These are phyloP conservation scores for Botryosphaeria dothidea DNA, from an alignment of 2,329 filamentous ascomycete species.

Conservation along the genomic window DNA sequence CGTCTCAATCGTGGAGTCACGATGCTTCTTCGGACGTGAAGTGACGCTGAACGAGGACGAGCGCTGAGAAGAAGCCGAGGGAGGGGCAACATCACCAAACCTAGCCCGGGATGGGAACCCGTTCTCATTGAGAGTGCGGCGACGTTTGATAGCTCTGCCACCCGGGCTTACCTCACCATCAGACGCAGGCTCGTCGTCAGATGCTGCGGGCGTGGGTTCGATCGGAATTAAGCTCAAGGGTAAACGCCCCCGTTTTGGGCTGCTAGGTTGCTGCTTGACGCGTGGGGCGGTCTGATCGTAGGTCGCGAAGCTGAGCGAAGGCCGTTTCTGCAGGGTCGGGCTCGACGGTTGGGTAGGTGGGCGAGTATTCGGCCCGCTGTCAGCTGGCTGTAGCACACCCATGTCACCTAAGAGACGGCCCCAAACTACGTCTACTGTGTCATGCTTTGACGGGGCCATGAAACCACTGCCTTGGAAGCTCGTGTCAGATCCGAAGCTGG, in stretches of 20 bases:
- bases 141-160: constrained; percentile 8
- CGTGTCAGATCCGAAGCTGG: constrained; percentile 17
- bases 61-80: constrained; percentile 3
- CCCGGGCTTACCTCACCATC: constrained; percentile 13
- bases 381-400: background rate
- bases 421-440: constrained; percentile 29
- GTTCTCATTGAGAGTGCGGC: constrained; percentile 14
- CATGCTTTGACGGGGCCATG: constrained; percentile 23
- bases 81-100: background rate
- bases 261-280: constrained; percentile 7
- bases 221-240: constrained; percentile 1
- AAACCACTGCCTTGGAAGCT: constrained; percentile 8
- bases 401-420: constrained; percentile 26
- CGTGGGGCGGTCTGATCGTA: background rate
- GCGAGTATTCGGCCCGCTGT: background rate
- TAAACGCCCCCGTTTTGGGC: background rate
- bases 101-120: background rate
- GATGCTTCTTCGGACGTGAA: constrained; percentile 27
- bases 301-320: background rate
- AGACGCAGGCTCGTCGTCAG: constrained; percentile 13
- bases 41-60: constrained; percentile 16
- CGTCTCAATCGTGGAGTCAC: constrained; percentile 21
- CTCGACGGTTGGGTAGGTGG: constrained; percentile 11
- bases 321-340: constrained; percentile 1
- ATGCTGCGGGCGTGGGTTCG: background rate